Conservation (phyloP, 164 flowering plant genomes). For the Chimonanthus praecox region DNA sequence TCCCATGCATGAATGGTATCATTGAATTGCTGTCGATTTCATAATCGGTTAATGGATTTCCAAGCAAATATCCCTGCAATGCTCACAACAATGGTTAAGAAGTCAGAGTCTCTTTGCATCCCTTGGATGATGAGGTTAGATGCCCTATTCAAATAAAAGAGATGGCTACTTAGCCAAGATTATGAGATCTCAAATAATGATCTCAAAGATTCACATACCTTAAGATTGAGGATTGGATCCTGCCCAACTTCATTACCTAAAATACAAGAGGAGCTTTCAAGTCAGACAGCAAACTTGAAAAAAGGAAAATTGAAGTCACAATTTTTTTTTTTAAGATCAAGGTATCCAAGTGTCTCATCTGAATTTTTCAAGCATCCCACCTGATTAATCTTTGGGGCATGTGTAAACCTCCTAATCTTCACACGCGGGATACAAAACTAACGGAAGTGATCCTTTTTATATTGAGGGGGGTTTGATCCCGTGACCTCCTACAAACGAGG, state of each 20-base stretch:
- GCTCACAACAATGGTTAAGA: background rate
- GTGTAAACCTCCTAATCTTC: too few relatives aligned
- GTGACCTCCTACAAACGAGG: too few relatives aligned
- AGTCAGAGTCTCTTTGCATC: background rate
- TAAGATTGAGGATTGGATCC: conserved; percentile 29
- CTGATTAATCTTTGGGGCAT: too few relatives aligned
- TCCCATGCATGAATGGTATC: conserved; percentile 33
- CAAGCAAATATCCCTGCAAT: conserved; percentile 45
- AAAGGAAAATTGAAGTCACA: too few relatives aligned
- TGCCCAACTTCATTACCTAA: conserved; percentile 26
- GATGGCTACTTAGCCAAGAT: background rate
- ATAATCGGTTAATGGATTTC: conserved; percentile 31
- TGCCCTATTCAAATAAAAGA: background rate
- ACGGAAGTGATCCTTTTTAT: too few relatives aligned
- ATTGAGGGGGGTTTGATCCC: too few relatives aligned
- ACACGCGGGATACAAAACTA: too few relatives aligned
- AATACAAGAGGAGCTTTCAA: background rate
- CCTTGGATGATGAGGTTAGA: background rate
- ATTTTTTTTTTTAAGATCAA: too few relatives aligned
- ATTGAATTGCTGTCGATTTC: conserved; percentile 15
- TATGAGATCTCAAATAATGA: background rate
- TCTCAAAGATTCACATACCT: conserved; percentile 15
- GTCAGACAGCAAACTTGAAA: too few relatives aligned
- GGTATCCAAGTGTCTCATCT: too few relatives aligned
- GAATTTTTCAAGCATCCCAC: too few relatives aligned